A percentile compares a stretch with the other conserved stretches of the same genome.
Conservation (phyloP, 2,329 filamentous ascomycete genomes). For the Venturia oleaginea region DNA sequence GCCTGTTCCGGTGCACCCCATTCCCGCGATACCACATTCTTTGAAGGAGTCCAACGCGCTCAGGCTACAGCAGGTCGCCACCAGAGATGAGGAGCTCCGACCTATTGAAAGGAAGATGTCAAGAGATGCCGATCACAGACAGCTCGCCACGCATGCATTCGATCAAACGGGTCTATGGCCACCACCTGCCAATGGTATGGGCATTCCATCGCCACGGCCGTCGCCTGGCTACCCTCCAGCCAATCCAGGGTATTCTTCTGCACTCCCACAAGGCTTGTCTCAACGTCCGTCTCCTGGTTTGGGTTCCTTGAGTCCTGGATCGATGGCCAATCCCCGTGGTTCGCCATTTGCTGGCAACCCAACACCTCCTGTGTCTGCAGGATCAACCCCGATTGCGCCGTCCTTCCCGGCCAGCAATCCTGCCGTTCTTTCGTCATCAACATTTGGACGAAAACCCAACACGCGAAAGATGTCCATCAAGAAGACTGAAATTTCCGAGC, state of each 20-base stretch:
- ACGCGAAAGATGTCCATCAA: slow-evolving; percentile 48
- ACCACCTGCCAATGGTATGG: slow-evolving; percentile 5
- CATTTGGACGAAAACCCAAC: slow-evolving; percentile 18
- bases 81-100: not conserved
- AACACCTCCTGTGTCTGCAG: slow-evolving; percentile 44
- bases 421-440: not conserved
- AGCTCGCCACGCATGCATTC: not conserved
- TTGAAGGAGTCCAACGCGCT: slow-evolving; percentile 3
- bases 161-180: slow-evolving; percentile 13
- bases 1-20: not conserved
- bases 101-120: not conserved
- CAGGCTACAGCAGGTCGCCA: not conserved
- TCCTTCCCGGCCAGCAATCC: slow-evolving; percentile 10
- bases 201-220: slow-evolving; percentile 12
- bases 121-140: not conserved
- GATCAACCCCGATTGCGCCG: slow-evolving; percentile 29
- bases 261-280: slow-evolving; percentile 10
- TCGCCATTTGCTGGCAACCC: slow-evolving; percentile 38
- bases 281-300: slow-evolving; percentile 9
- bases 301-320: not conserved
- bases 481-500: slow-evolving; percentile 55
- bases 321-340: not conserved
- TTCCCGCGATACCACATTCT: not conserved
- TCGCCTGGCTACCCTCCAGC: slow-evolving; percentile 9
- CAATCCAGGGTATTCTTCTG: not conserved